Evolutionary conservation across 495 filamentous ascomycete genomes (phyloP), one percentile per base, ranked within the genome.

Genomic region (Aspergillus bridgeri): DNA sequence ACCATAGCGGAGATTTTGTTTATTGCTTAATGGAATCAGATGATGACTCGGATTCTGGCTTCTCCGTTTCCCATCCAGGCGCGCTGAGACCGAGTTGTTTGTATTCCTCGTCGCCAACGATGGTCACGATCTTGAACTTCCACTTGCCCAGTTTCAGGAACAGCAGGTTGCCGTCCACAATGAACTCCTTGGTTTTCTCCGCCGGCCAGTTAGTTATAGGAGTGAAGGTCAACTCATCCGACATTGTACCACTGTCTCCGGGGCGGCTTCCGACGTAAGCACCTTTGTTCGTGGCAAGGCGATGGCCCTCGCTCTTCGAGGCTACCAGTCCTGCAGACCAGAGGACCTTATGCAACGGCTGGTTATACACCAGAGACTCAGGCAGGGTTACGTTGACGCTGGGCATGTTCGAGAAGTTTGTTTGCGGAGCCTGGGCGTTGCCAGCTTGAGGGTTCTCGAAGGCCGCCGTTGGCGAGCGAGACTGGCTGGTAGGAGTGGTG

Each of bases 111-210:
- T 95, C 89, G 58, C 78, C 78, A 17, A 95, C 75, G 58, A 96
- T 79, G 60, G 86, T 74, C 48, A 95, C 78, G 47, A 92, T 72
- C 51, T 86, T 84, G 33, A 94, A 72, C 65, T 91, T 92, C 79
- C 88, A 88, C 71, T 96, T 96, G 29, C 90, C 91, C 27, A 82
- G 70, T 61, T 90, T 82, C 20, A 96, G 70, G 57, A 95, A 81
- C 45, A 96, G 66, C 5, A 86, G 59, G 42, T 83, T 73, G 33
- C 72, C 85, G 42, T 86, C 83, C 18, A 89, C 77, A 20, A 94
- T 66, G 62, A 82, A 90, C 24, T 84, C 79, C 38, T 72, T 38
- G 0, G 84, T 87, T 19, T 86, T 83, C 22, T 78, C 64, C 0
- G 78, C 70, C 42, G 75, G 69, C 83, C 83, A 89, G 42, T 73